Base-by-base conservation (phyloP, 2,329 filamentous ascomycete genomes). In the Xylaria sp. region DNA sequence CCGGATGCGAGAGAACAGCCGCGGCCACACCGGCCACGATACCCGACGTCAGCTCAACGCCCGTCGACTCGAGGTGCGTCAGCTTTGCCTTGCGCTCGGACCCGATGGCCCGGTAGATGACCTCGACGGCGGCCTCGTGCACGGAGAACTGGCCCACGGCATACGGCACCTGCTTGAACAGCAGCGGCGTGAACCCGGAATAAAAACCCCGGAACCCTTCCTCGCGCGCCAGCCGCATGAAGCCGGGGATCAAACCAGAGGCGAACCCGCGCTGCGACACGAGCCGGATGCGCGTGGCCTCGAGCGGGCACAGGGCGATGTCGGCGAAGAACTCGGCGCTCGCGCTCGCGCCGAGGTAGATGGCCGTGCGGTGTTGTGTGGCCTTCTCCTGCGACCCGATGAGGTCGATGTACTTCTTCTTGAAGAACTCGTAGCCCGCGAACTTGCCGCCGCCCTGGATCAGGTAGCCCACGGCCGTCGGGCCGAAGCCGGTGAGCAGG, bases 91-190 rank as follows among this genome's bases (percentile, higher is more conserved):
- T 96, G 68, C 82, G 81, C 75, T 87, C 84, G 15, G 83, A 85
- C 78, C 94, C 92, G 79, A 97, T 85, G 64, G 81, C 69, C 66
- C 86, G 84, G 86, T 90, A 97, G 81, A 94, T 88, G 74, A 87
- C 79, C 83, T 97, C 93, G 77, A 92, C 90, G 76, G 92, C 93
- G 77, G 93, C 95, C 85, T 97, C 94, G 86, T 93, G 96, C 65
- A 95, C 94, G 75, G 94, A 93, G 85, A 97, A 97, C 86, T 97
- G 97, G 81, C 93, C 90, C 83, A 97, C 94, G 74, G 94, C 97
- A 85, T 97, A 97, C 20, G 94, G 94, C 65, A 97, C 91, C 87
- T 96, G 93, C 84, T 95, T 94, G 84, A 93, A 94, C 73, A 94
- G 86, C 75, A 95, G 90, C 34, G 93, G 93, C 62, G 94, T 91